Evolutionary conservation across 306 rosid species (phyloP), one percentile per base, ranked within the genome.

Genomic region (Vigna reflexopilosa): DNA sequence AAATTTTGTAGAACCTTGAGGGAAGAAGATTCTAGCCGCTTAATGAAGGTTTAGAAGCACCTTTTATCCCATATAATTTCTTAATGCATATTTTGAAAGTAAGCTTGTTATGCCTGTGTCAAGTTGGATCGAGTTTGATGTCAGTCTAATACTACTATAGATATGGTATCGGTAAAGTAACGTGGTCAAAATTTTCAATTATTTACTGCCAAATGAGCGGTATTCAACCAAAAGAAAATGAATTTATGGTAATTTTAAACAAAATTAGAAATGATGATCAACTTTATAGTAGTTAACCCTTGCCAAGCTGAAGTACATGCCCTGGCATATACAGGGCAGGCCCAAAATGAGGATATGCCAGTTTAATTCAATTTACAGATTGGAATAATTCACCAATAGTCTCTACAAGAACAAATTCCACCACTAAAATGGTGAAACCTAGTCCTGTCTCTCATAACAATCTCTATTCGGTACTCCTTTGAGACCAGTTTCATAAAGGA

Each of bases 401-500:
- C 96, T 67, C 81, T 87, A 87, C 98, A 94, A 70, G 96, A 91
- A 81, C 97, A 93, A 20, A 50, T 22, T 77, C 97, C 97, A 56
- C 79, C 83, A 52, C 83, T 87, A 76, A 68, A 93, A 85, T 90
- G 96, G 78, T 93, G 98, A 85, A 93, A 90, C 76, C 97, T 77
- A 51, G 93, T 93, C 82, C 98, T 90, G 83, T 90, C 94, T 83
- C 93, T 86, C 56, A 87, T 78, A 69, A 90, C 81, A 77, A 91
- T 87, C 77, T 90, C 92, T 79, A 83, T 64, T 67, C 59, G 84
- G 81, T 86, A 90, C 36, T 85, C 88, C 86, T 82, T 87, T n/a
- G 97, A 93, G 78, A 83, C 92, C 80, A 91, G 82, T 74, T 93
- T 91, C 96, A 93, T 91, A 82, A 91, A 91, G 57, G 87, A 80